These are phyloP conservation scores for Cicer cuneatum DNA, from an alignment of 306 rosid species.

Conservation along the genomic window DNA sequence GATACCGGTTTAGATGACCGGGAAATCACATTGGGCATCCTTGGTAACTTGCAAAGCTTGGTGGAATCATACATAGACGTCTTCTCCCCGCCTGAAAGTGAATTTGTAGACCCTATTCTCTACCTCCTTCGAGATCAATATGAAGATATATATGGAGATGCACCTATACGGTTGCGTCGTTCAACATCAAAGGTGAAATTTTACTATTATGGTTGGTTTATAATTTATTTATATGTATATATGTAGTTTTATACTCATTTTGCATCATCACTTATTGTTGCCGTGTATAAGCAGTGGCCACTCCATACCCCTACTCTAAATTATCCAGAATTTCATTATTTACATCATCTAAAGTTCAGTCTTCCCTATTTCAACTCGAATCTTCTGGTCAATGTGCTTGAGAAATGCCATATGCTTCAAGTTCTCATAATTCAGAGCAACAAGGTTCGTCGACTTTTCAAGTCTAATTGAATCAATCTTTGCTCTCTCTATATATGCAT, in stretches of 20 bases:
- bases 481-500: background rate
- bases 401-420: constrained; percentile 15
- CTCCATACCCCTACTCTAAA: background rate
- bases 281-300: background rate
- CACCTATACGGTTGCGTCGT: background rate
- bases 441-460: constrained; percentile 3
- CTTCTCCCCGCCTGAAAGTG: background rate
- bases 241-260: background rate
- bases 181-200: background rate
- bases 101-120: background rate
- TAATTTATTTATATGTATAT: background rate
- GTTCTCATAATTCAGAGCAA: background rate
- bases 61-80: background rate
- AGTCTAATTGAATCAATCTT: background rate
- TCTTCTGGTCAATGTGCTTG: constrained; percentile 3
- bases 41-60: background rate
- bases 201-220: background rate
- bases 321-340: background rate
- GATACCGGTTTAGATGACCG: too few species aligned
- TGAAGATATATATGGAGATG: background rate
- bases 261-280: background rate
- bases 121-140: background rate
- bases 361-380: constrained; percentile 3
- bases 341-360: background rate
- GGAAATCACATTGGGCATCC: background rate